phyloP scores from a whole-genome alignment of 805 yeast species.

The Monosporozyma unispora region DNA sequence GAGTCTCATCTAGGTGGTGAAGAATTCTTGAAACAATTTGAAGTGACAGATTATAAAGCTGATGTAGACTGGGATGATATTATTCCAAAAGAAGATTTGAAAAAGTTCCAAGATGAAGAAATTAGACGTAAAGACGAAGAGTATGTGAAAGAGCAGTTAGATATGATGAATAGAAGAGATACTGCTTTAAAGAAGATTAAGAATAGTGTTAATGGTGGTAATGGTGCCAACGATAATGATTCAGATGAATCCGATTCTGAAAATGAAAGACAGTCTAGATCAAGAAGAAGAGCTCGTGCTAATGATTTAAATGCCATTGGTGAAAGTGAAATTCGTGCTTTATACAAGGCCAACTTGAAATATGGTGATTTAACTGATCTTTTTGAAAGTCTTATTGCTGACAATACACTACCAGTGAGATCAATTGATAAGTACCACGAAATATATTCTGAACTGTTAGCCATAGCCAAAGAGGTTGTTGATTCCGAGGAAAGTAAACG shows the following conservation, averaged over 20 bases:
- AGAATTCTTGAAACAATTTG: conserved; percentile 93
- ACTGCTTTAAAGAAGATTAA: conserved; percentile 59
- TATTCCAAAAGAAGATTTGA: conserved; percentile 88
- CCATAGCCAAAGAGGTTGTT: conserved; percentile 51
- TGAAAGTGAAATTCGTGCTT: conserved; percentile 78
- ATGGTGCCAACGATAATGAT: conserved; percentile 30
- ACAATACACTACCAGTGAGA: conserved; percentile 80
- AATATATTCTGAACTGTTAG: conserved; percentile 64
- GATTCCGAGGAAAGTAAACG: conserved; percentile 60
- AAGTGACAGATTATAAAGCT: conserved; percentile 96
- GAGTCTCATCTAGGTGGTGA: conserved; percentile 98
- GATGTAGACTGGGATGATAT: conserved; percentile 99
- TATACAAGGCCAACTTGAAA: conserved; percentile 73
- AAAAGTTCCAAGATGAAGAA: conserved; percentile 84
- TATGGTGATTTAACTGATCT: conserved; percentile 68
- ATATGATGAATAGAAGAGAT: conserved; percentile 74
- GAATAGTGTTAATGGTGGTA: conserved; percentile 34
- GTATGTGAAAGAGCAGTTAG: conserved; percentile 80
- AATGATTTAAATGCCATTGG: conserved; percentile 51
- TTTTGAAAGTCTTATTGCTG: conserved; percentile 82
- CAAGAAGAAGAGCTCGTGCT: conserved; percentile 31
- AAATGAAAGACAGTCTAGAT: conserved; percentile 32
- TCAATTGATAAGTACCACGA: conserved; percentile 69
- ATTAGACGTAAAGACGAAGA: conserved; percentile 78
- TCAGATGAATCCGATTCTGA: conserved; percentile 27